Conservation (phyloP, 192 early-diverging fungal genomes). For the Podochytrium sp. region DNA sequence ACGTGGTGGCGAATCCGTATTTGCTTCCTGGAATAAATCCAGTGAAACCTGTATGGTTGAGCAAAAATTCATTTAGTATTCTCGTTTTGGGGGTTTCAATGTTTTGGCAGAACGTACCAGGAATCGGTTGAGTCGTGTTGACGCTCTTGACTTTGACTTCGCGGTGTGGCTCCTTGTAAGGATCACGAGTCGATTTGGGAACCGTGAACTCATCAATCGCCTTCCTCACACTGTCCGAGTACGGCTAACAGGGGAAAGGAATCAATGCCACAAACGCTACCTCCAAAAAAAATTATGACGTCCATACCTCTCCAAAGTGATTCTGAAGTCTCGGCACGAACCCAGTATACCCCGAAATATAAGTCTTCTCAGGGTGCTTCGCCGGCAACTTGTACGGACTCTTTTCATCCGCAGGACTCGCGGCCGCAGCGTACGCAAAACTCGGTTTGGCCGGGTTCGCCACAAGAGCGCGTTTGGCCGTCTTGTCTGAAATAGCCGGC, state of each 20-base stretch:
- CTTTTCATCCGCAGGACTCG: slow-evolving; percentile 48
- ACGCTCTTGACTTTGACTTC: slow-evolving; percentile 30
- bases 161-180: slow-evolving; percentile 32
- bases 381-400: slow-evolving; percentile 56
- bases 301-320: slow-evolving; percentile 62
- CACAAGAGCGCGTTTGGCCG: slow-evolving; percentile 23
- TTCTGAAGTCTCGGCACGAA: slow-evolving; percentile 61
- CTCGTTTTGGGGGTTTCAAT: not conserved
- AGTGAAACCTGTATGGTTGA: slow-evolving; percentile 47
- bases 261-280: not conserved
- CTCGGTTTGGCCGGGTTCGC: slow-evolving; percentile 30
- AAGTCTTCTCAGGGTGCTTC: slow-evolving; percentile 57
- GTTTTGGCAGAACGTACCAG: slow-evolving; percentile 28
- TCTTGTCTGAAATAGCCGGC: slow-evolving; percentile 17
- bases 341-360: slow-evolving; percentile 62
- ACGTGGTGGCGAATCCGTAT: slow-evolving; percentile 49
- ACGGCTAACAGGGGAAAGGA: slow-evolving; percentile 43
- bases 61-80: not conserved
- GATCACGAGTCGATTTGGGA: slow-evolving; percentile 27
- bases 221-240: slow-evolving; percentile 53
- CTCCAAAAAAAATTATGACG: not conserved
- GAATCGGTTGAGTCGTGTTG: slow-evolving; percentile 47
- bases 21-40: slow-evolving; percentile 58
- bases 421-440: slow-evolving; percentile 40
- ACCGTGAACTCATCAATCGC: slow-evolving; percentile 59